Evolutionary conservation across 495 filamentous ascomycete species (phyloP).

Genomic region (Amphirosellinia nigrospora): DNA sequence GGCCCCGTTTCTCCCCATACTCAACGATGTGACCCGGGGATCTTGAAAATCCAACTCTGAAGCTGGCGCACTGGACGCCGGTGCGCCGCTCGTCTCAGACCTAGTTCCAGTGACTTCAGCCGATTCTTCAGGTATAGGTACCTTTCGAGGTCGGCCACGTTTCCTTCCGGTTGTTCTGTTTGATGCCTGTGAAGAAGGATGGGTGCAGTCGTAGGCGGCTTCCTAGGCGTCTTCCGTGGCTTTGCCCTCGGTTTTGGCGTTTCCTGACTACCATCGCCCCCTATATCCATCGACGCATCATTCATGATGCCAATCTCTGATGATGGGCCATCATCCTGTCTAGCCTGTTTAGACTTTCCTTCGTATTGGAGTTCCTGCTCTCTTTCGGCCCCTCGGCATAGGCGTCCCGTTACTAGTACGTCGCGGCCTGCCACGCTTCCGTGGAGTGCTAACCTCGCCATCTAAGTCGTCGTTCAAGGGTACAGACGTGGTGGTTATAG

Average conservation of each 20-base stretch:
- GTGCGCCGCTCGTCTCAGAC: neutral
- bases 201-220: conserved; percentile 9
- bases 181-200: conserved; percentile 37
- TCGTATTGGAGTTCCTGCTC: conserved; percentile 47
- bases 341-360: conserved; percentile 30
- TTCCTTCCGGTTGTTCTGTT: conserved; percentile 32
- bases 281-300: conserved; percentile 21
- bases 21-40: neutral
- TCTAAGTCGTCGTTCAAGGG: conserved; percentile 58
- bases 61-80: neutral
- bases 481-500: conserved; percentile 47
- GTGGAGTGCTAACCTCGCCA: conserved; percentile 50
- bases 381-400: conserved; percentile 48
- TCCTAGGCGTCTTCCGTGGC: conserved; percentile 37
- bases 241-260: conserved; percentile 42
- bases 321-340: conserved; percentile 32
- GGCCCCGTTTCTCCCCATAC: neutral
- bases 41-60: neutral
- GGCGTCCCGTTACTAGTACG: conserved; percentile 48
- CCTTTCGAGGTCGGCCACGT: conserved; percentile 40
- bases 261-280: conserved; percentile 25
- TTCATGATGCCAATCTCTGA: conserved; percentile 29
- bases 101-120: conserved; percentile 24
- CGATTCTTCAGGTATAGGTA: conserved; percentile 35
- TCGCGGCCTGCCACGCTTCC: conserved; percentile 43